Evolutionary conservation across 768 basidiomycete species (phyloP).

Genomic region (Ramaria sp.): DNA sequence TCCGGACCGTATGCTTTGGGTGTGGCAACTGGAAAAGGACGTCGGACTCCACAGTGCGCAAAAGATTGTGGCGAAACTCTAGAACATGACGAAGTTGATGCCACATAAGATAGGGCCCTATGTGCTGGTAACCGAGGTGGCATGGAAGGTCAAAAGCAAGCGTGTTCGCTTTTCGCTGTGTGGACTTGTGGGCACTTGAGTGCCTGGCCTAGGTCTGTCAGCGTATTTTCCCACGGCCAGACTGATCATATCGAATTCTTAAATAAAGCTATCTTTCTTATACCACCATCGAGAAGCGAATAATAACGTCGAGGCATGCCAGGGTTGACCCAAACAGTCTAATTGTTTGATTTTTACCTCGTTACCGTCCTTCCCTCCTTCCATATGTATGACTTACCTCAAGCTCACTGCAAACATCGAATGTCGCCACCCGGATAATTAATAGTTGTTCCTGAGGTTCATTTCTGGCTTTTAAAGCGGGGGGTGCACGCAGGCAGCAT

Average conservation of each 20-base stretch:
- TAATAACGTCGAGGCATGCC: too few relatives aligned
- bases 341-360: too few relatives aligned
- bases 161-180: neutral
- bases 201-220: neutral
- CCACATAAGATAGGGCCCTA: constrained; percentile 5
- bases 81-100: neutral
- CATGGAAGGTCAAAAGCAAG: neutral
- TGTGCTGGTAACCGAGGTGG: constrained; percentile 4
- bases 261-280: neutral
- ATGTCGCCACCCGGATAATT: too few relatives aligned
- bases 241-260: neutral
- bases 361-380: too few relatives aligned
- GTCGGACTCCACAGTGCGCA: neutral
- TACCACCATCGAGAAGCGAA: neutral
- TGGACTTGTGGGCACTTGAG: constrained; percentile 1
- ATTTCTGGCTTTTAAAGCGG: neutral
- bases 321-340: too few relatives aligned
- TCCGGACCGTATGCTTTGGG: neutral
- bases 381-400: too few relatives aligned
- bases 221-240: neutral
- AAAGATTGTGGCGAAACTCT: neutral
- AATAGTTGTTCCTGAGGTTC: neutral
- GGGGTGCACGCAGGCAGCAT: neutral
- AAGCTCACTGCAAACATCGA: too few relatives aligned
- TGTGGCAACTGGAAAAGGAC: constrained; percentile 1